A percentile compares a stretch with the other conserved stretches of the same genome.
Conservation (phyloP, 768 basidiomycete species). For the Rhodotorula graminis region DNA sequence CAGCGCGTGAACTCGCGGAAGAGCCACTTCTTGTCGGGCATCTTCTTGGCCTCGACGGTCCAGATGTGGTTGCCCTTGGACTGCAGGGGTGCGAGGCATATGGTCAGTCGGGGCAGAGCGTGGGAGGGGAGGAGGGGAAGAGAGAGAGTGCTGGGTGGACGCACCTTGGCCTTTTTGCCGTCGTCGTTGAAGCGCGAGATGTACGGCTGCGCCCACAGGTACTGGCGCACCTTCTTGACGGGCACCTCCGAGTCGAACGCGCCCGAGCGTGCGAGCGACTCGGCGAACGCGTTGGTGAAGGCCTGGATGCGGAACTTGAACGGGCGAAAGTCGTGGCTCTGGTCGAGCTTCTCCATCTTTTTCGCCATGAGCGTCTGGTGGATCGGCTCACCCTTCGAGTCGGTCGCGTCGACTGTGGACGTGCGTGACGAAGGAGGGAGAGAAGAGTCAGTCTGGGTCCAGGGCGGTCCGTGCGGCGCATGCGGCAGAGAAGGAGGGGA, state of each 20-base stretch:
- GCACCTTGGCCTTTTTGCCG: slow-evolving; percentile 89
- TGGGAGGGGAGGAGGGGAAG: background rate
- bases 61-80: slow-evolving; percentile 86
- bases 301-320: slow-evolving; percentile 99
- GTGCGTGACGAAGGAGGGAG: slow-evolving; percentile 1
- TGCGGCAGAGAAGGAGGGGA: background rate
- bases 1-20: slow-evolving; percentile 84
- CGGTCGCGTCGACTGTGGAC: slow-evolving; percentile 75
- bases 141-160: background rate
- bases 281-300: slow-evolving; percentile 91
- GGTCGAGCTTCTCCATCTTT: slow-evolving; percentile 91
- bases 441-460: background rate
- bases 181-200: slow-evolving; percentile 98
- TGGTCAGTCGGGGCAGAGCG: background rate
- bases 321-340: slow-evolving; percentile 91
- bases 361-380: slow-evolving; percentile 99
- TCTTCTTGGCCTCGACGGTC: slow-evolving; percentile 84
- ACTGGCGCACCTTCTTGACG: slow-evolving; percentile 53
- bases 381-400: slow-evolving; percentile 91
- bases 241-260: slow-evolving; percentile 36
- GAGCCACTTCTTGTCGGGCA: slow-evolving; percentile 61
- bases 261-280: slow-evolving; percentile 58
- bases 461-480: too few relatives aligned
- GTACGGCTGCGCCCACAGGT: slow-evolving; percentile 88
- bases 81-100: background rate